phyloP scores from a whole-genome alignment of 495 filamentous ascomycete species.

The Penicillium daleae region DNA sequence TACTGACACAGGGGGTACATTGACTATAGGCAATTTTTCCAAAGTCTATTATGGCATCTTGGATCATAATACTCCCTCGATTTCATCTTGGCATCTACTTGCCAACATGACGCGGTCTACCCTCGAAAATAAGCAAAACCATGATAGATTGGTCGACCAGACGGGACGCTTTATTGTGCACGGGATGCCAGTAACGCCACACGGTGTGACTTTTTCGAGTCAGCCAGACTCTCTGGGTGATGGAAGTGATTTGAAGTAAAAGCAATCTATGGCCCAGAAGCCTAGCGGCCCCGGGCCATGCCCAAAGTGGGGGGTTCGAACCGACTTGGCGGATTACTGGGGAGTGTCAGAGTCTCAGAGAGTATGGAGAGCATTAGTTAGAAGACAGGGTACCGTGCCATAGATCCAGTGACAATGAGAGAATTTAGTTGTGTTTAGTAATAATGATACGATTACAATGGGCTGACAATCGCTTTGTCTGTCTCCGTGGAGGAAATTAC shows the following conservation, averaged over 20 bases:
- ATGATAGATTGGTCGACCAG: not conserved
- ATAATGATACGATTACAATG: not conserved
- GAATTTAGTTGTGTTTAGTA: not conserved
- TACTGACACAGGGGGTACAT: not conserved
- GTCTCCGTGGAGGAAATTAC: not conserved
- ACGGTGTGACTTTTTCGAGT: not conserved
- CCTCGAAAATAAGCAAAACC: not conserved
- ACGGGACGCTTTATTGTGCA: not conserved
- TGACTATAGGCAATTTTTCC: not conserved
- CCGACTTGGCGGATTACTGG: not conserved
- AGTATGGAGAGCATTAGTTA: too few species aligned
- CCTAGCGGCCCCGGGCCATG: not conserved
- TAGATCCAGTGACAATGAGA: not conserved
- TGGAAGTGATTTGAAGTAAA: not conserved
- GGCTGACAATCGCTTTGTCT: not conserved
- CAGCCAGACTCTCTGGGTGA: not conserved
- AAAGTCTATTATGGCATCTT: not conserved
- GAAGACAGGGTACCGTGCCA: not conserved
- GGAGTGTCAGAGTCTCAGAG: not conserved
- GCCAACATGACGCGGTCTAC: not conserved
- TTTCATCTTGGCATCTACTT: not conserved
- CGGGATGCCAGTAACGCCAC: not conserved
- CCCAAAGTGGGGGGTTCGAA: not conserved
- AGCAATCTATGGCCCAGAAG: not conserved
- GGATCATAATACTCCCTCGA: not conserved